Evolutionary conservation across 2,329 filamentous ascomycete genomes (phyloP).

Genomic region (Raffaelea ambrosiae): DNA sequence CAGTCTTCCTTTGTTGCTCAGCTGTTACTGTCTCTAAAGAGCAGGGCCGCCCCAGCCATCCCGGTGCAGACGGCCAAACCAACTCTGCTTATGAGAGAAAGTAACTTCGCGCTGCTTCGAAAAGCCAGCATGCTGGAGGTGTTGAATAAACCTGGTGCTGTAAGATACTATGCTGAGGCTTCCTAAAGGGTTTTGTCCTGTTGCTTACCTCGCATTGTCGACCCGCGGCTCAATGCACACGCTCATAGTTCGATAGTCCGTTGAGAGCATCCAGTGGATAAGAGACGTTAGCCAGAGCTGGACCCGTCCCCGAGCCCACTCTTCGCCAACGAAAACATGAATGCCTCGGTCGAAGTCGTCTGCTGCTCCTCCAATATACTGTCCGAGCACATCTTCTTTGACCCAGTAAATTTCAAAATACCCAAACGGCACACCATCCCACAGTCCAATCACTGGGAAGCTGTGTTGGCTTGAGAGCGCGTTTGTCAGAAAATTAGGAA

Average conservation of each 20-base stretch:
- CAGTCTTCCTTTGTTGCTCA: too few species aligned
- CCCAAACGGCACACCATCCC: constrained; percentile 91
- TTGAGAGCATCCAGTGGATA: constrained; percentile 75
- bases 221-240: constrained; percentile 83
- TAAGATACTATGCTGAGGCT: too few species aligned
- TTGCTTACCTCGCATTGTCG: constrained; percentile 83
- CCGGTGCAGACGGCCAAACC: constrained; percentile 69
- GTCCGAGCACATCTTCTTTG: constrained; percentile 77
- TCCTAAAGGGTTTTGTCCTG: too few species aligned
- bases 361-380: constrained; percentile 48
- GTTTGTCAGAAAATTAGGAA: constrained; percentile 57
- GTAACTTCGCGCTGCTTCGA: constrained; percentile 77
- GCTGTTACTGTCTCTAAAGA: constrained; percentile 26
- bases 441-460: constrained; percentile 86
- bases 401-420: constrained; percentile 99
- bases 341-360: constrained; percentile 82
- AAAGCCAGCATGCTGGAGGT: constrained; percentile 69
- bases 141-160: constrained; percentile 61
- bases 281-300: constrained; percentile 74
- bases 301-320: constrained; percentile 81
- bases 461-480: constrained; percentile 63
- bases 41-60: constrained; percentile 71
- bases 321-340: constrained; percentile 83
- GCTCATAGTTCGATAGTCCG: constrained; percentile 72
- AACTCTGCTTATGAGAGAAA: constrained; percentile 89